Base-by-base conservation (phyloP, 768 basidiomycete species). In the Strobilomyces confusus region DNA sequence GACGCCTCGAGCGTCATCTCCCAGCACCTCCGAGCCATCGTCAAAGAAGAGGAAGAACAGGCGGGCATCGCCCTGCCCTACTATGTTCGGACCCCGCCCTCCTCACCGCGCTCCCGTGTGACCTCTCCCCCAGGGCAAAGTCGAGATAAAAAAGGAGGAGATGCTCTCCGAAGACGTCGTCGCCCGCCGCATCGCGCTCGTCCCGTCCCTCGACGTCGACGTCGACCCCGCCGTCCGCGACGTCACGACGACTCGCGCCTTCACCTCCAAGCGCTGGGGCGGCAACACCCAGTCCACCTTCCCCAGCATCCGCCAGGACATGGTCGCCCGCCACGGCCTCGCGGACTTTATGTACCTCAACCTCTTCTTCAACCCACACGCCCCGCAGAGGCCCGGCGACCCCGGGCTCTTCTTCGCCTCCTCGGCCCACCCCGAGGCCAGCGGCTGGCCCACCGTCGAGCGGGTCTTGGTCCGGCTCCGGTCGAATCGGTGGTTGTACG, bases 141-240 rank as follows among this genome's bases (percentile, higher is more conserved):
- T 56, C 4, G 52, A 62, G 29, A 42, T 64, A 38, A 62, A 59
- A 12, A 55, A 56, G 11, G 57, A 62, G 14, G 57, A 64, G 33
- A 33, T 62, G n/a, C 58, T 65, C 23, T 62, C 55, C 2, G 60
- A 62, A 19, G 57, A 59, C 17, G 63, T 64, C 36, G 56, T 60
- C 44, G 42, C 53, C n/a, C 45, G 44, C 7, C 46, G 58, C 3
- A n/a, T 57, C 17, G 55, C 45, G 5, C 42, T 46, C 32, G 9
- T 52, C 6, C 34, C 52, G 2, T 36, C 51, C 19, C 52, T 40
- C 20, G 47, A 61, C 15, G 55, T 63, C 1, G 25, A 17, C 33
- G 29, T 61, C 22, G 63, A 61, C n/a, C 57, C 54, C 2, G 42
- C 13, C 0, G 51, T 55, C 36, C 54, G 59, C 38, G 57, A 64